Evolutionary conservation across 208 protist species (phyloP).

Genomic region (Leptomonas pyrrhocoris): DNA sequence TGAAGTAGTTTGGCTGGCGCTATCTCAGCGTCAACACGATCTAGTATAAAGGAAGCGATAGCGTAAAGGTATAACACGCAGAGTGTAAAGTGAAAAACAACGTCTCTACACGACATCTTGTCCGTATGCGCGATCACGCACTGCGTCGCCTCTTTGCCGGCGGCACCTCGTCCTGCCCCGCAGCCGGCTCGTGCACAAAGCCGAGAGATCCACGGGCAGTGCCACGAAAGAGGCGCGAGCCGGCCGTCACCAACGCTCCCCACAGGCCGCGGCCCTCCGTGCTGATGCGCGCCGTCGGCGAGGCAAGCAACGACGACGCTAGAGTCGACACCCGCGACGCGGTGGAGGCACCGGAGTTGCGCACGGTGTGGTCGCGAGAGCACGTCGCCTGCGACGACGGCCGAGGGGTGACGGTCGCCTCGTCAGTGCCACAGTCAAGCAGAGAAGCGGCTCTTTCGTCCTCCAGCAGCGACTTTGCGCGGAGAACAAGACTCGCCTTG

Average conservation of each 20-base stretch:
- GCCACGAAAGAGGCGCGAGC: slow-evolving; percentile 41
- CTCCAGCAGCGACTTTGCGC: slow-evolving; percentile 26
- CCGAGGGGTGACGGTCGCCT: neutral
- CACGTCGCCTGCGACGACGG: neutral
- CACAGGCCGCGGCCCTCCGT: slow-evolving; percentile 38
- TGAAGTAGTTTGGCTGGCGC: too few species aligned
- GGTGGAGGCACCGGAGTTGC: neutral
- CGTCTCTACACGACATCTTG: neutral
- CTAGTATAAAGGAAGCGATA: too few species aligned
- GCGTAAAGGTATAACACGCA: slow-evolving; percentile 3
- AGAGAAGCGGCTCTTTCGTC: neutral
- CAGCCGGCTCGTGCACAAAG: neutral
- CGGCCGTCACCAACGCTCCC: slow-evolving; percentile 47
- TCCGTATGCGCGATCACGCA: slow-evolving; percentile 14
- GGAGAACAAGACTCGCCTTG: slow-evolving; percentile 55
- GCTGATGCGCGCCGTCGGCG: slow-evolving; percentile 17
- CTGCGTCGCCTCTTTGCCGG: slow-evolving; percentile 40
- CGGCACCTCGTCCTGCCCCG: neutral
- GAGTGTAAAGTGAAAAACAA: neutral
- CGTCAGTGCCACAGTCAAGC: neutral
- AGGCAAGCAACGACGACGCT: slow-evolving; percentile 1
- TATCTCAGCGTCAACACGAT: too few species aligned
- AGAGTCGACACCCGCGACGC: neutral
- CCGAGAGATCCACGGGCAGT: slow-evolving; percentile 22
- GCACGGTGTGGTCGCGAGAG: neutral